phyloP scores from a whole-genome alignment of 495 filamentous ascomycete genomes.

The Xylaria longipes region DNA sequence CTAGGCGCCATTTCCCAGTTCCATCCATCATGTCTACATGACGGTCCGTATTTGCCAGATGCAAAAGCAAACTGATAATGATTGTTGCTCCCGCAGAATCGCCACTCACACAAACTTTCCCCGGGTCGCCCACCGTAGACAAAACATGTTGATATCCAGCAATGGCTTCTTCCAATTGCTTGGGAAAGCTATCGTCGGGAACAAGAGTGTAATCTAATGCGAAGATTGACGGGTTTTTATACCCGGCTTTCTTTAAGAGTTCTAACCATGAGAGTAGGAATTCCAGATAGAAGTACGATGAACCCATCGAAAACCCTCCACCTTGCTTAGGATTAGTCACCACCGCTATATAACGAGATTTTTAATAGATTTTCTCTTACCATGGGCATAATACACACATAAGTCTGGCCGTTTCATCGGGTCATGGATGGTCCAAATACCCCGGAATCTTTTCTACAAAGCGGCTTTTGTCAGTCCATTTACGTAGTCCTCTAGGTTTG shows the following conservation, averaged over 20 bases:
- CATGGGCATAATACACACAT: slow-evolving; percentile 76
- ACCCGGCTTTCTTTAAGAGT: slow-evolving; percentile 63
- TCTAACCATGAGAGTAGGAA: slow-evolving; percentile 72
- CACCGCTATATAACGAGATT: neutral
- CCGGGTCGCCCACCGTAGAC: slow-evolving; percentile 57
- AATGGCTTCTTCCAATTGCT: slow-evolving; percentile 68
- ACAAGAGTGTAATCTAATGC: slow-evolving; percentile 79
- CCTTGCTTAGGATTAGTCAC: slow-evolving; percentile 47
- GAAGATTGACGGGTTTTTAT: slow-evolving; percentile 76
- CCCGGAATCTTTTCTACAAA: slow-evolving; percentile 51
- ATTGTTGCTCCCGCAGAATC: slow-evolving; percentile 79
- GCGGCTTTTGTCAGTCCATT: slow-evolving; percentile 14
- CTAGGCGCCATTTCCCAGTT: slow-evolving; percentile 30
- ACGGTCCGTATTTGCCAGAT: slow-evolving; percentile 47
- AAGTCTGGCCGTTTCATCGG: slow-evolving; percentile 64
- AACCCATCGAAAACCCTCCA: slow-evolving; percentile 81
- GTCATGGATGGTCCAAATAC: slow-evolving; percentile 67
- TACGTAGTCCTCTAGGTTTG: neutral
- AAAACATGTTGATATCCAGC: slow-evolving; percentile 71
- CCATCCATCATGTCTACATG: slow-evolving; percentile 42
- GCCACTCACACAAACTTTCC: slow-evolving; percentile 67
- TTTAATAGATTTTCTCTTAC: slow-evolving; percentile 44
- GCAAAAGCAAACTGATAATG: slow-evolving; percentile 69
- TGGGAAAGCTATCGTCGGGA: slow-evolving; percentile 73
- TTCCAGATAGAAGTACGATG: slow-evolving; percentile 79